phyloP scores from a whole-genome alignment of 371 early-diverging fungal genomes.

The Nematocida ausubeli region DNA sequence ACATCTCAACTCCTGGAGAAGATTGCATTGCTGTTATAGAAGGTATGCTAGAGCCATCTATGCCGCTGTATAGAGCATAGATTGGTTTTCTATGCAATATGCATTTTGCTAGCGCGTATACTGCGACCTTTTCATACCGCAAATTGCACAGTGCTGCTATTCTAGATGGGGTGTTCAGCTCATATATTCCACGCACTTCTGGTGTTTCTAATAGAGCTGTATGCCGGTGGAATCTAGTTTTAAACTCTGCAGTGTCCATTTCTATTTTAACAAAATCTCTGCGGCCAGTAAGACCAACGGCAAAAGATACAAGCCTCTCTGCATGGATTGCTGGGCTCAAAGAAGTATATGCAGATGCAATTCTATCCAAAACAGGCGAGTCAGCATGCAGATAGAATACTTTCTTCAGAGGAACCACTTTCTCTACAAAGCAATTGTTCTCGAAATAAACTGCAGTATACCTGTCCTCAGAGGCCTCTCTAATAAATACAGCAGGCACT shows the following conservation, averaged over 20 bases:
- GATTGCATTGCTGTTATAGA: background rate
- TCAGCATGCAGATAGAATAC: constrained; percentile 41
- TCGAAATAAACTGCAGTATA: background rate
- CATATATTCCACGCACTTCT: constrained; percentile 22
- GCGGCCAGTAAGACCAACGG: background rate
- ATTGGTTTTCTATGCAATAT: background rate
- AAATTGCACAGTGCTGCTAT: background rate
- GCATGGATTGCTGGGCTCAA: background rate
- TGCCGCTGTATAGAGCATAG: background rate
- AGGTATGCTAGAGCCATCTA: background rate
- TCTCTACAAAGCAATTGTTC: background rate
- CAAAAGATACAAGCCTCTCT: background rate
- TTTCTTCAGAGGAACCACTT: constrained; percentile 5
- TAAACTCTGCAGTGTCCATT: constrained; percentile 38
- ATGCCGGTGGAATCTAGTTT: constrained; percentile 19
- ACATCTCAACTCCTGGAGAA: background rate
- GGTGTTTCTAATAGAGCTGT: constrained; percentile 31
- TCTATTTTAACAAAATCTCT: constrained; percentile 14
- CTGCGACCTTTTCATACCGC: constrained; percentile 14
- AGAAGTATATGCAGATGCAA: background rate
- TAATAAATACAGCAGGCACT: background rate
- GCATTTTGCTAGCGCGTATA: background rate
- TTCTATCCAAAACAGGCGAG: background rate
- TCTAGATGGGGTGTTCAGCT: constrained; percentile 14
- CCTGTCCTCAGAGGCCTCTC: background rate